These are phyloP conservation scores for Stemphylium beticola DNA, from an alignment of 2,329 filamentous ascomycete species.

Conservation along the genomic window DNA sequence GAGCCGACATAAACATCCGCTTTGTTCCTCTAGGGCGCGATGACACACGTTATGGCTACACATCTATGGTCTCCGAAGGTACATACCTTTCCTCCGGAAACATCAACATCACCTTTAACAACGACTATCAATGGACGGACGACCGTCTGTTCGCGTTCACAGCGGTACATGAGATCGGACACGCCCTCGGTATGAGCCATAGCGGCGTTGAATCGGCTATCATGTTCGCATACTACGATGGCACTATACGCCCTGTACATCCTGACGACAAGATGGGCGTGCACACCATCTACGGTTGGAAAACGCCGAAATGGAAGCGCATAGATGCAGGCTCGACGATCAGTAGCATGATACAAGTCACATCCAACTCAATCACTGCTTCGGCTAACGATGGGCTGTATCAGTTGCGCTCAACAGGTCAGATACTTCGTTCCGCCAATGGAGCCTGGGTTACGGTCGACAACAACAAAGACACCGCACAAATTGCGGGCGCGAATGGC, in stretches of 20 bases:
- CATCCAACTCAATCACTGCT: constrained; percentile 10
- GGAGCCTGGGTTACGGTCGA: constrained; percentile 28
- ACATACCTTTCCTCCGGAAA: constrained; percentile 26
- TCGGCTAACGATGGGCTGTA: constrained; percentile 33
- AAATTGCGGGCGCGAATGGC: constrained; percentile 34
- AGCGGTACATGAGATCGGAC: constrained; percentile 38
- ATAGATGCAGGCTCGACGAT: constrained; percentile 29
- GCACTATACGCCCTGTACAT: constrained; percentile 28
- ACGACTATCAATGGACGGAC: constrained; percentile 37
- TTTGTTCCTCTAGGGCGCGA: constrained; percentile 29
- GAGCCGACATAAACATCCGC: constrained; percentile 34
- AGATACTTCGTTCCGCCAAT: constrained; percentile 29
- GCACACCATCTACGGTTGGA: constrained; percentile 40
- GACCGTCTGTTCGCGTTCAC: constrained; percentile 37
- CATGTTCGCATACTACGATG: constrained; percentile 40
- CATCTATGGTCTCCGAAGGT: constrained; percentile 35
- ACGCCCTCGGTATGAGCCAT: constrained; percentile 37
- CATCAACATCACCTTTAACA: constrained; percentile 41
- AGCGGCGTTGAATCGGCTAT: constrained; percentile 35
- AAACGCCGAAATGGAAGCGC: constrained; percentile 30
- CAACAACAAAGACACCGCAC: constrained; percentile 35
- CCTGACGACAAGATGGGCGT: constrained; percentile 38
- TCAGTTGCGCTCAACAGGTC: constrained; percentile 33
- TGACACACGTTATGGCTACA: constrained; percentile 31
- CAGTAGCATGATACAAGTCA: constrained; percentile 27